These are phyloP conservation scores for Collybiopsis confluens DNA, from an alignment of 768 basidiomycete genomes.

Conservation along the genomic window DNA sequence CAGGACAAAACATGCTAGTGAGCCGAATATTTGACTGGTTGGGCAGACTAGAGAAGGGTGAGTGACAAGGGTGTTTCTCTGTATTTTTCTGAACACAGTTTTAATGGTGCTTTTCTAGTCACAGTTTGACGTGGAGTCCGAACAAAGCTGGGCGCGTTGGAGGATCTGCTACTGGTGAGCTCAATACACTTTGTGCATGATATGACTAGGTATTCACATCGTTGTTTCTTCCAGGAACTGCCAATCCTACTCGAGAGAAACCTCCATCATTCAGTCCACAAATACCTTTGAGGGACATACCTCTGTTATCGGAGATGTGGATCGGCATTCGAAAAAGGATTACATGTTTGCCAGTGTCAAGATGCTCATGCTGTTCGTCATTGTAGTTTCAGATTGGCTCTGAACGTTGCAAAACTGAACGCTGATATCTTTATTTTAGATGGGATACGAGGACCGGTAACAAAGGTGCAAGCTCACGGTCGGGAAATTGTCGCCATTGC, in stretches of 20 bases:
- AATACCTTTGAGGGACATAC: conserved; percentile 84
- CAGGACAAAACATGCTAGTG: conserved; percentile 70
- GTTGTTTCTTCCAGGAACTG: conserved; percentile 67
- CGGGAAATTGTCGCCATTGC: conserved; percentile 87
- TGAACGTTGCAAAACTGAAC: too few relatives aligned
- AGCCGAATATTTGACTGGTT: conserved; percentile 87
- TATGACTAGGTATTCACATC: neutral
- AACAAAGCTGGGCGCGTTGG: conserved; percentile 82
- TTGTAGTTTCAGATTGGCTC: too few relatives aligned
- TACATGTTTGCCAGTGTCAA: conserved; percentile 90
- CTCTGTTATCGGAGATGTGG: conserved; percentile 93
- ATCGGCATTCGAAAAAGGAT: conserved; percentile 85
- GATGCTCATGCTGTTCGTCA: conserved; percentile 93
- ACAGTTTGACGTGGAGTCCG: conserved; percentile 92
- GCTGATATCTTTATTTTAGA: too few relatives aligned
- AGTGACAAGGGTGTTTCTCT: conserved; percentile 45
- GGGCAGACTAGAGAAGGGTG: conserved; percentile 95
- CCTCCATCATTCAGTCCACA: conserved; percentile 77
- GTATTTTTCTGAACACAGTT: too few relatives aligned
- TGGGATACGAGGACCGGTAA: conserved; percentile 88
- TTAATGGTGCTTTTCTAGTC: conserved; percentile 45
- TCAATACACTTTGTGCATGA: neutral
- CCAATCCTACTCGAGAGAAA: conserved; percentile 79
- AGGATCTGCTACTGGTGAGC: conserved; percentile 90
- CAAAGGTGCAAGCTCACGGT: conserved; percentile 80